Base-by-base conservation (phyloP, 208 protist genomes). In the Wallacemonas sp. region DNA sequence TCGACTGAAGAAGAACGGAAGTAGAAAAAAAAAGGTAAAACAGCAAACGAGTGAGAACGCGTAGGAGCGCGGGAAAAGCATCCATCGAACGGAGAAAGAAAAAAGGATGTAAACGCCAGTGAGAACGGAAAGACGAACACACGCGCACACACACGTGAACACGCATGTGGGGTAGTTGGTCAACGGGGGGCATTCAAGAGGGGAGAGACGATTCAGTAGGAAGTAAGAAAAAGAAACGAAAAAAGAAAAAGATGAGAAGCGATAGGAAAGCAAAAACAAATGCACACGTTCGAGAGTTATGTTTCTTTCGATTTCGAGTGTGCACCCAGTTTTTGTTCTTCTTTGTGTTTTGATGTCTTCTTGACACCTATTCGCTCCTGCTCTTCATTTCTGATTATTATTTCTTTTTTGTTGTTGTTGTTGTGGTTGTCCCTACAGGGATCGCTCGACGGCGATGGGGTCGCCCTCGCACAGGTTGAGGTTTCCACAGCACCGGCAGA, bases 401-500 rank as follows among this genome's bases (percentile, higher is more conserved):
- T 14, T 41, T 41, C 14, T 7, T 41, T 14, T 7, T 41, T 41
- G 36, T 14, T 7, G 36, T 41, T 41, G 36, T 14, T 14, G 36
- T 14, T 14, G 0, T 41, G 10, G 36, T 14, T 41, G 36, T 41
- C 14, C 36, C n/a, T 42, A 59, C 26, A 59, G n/a, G 12, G 57
- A 50, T 16, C 57, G 42, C 20, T 59, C 52, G 11, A 41, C 52
- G 31, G 52, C 52, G 2, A 59, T 41, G 12, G 3, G 54, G 61
- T 38, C 70, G 33, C 20, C 74, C 68, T 46, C 82, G 26, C 57
- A 71, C 11, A 71, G 68, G 54, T 77, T 54, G 16, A 66, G 42
- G 66, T 88, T 76, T 0, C 83, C 85, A 50, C 88, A 91, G 74
- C 88, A 94, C 22, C 76, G 64, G 59, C 88, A 94, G 44, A 74